Percentiles rank a stretch among this genome's conserved stretches.
phyloP scores from a whole-genome alignment of 2,329 filamentous ascomycete genomes.

The Fusarium sp. region DNA sequence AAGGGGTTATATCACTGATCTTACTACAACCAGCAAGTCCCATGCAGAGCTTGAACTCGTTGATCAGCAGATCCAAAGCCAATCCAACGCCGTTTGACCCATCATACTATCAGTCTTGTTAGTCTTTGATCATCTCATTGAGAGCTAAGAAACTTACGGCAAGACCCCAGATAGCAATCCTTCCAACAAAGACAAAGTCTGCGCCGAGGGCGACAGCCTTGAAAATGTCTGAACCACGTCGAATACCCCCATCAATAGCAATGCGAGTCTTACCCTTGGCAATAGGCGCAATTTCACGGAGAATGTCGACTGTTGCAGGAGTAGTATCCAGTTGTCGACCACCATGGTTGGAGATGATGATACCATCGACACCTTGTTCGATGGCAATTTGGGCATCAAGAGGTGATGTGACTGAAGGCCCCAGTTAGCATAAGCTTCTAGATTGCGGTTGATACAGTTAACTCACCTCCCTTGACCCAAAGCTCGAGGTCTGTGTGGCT shows the following conservation, averaged over 20 bases:
- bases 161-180: slow-evolving; percentile 5
- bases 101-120: not conserved
- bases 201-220: not conserved
- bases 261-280: not conserved
- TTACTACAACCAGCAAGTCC: slow-evolving; percentile 2
- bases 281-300: not conserved
- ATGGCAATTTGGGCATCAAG: not conserved
- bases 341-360: slow-evolving; percentile 9
- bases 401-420: not conserved
- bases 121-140: not conserved
- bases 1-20: not conserved
- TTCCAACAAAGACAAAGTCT: not conserved
- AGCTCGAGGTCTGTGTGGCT: not conserved
- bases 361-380: not conserved
- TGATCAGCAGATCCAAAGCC: not conserved
- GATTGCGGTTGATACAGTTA: accelerated
- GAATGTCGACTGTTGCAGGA: not conserved
- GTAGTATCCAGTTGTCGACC: slow-evolving; percentile 1
- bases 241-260: not conserved
- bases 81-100: not conserved
- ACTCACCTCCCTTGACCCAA: not conserved
- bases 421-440: not conserved
- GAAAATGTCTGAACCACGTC: slow-evolving; percentile 5
- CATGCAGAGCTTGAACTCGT: slow-evolving; percentile 1
- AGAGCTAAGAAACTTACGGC: not conserved